Evolutionary conservation across 2,329 filamentous ascomycete genomes (phyloP).

Genomic region (Tolypocladium tropicale): DNA sequence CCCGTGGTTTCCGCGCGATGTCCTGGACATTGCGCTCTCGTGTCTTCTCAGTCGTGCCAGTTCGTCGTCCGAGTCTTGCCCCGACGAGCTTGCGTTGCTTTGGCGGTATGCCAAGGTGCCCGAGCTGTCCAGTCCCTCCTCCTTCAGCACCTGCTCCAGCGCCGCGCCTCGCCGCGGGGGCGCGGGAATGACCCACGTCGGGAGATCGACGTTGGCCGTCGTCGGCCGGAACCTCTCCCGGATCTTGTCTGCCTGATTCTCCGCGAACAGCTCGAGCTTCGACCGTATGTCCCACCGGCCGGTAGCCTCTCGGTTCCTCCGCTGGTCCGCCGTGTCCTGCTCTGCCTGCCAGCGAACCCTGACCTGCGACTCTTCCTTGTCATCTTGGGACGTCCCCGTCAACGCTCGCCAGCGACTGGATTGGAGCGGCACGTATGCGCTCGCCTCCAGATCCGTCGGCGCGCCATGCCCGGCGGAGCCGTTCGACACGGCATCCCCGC

Average conservation of each 20-base stretch:
- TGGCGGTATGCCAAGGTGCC: slow-evolving; percentile 2
- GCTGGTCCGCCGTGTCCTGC: not conserved
- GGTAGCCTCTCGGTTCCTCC: slow-evolving; percentile 9
- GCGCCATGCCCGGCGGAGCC: slow-evolving; percentile 9
- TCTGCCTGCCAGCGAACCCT: not conserved
- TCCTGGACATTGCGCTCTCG: slow-evolving; percentile 10
- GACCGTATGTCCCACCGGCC: slow-evolving; percentile 45
- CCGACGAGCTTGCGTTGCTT: slow-evolving; percentile 14
- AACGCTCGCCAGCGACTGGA: slow-evolving; percentile 13
- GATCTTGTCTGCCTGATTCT: slow-evolving; percentile 48
- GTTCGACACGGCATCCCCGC: slow-evolving; percentile 15
- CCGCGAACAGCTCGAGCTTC: slow-evolving; percentile 51
- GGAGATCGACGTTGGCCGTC: slow-evolving; percentile 43
- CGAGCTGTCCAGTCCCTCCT: slow-evolving; percentile 27
- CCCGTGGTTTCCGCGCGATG: slow-evolving; percentile 11
- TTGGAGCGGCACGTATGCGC: slow-evolving; percentile 12
- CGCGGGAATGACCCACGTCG: slow-evolving; percentile 51
- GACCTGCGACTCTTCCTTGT: not conserved
- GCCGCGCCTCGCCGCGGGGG: slow-evolving; percentile 47
- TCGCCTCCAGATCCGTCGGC: slow-evolving; percentile 17
- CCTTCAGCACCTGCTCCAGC: slow-evolving; percentile 45
- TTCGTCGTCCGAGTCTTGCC: slow-evolving; percentile 1
- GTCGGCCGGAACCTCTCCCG: slow-evolving; percentile 45
- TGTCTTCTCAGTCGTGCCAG: slow-evolving; percentile 8
- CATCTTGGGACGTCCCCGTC: not conserved